Evolutionary conservation across 2,329 filamentous ascomycete genomes (phyloP).

Genomic region (Shiraia sp.): DNA sequence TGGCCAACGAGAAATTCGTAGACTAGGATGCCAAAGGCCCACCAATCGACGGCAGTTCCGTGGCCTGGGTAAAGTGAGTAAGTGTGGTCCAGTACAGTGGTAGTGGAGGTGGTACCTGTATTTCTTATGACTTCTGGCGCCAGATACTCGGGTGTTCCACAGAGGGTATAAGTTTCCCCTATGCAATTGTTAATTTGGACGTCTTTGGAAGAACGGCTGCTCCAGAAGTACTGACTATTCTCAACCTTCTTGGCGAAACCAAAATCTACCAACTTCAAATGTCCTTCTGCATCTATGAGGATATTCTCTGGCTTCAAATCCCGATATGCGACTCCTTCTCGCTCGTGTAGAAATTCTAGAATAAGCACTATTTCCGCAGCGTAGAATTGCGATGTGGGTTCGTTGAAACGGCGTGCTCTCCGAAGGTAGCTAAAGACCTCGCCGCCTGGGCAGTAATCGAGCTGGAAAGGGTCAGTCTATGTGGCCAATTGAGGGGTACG

Average conservation of each 20-base stretch:
- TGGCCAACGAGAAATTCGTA: constrained; percentile 86
- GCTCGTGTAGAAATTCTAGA: constrained; percentile 78
- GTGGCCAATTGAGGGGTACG: neutral
- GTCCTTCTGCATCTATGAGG: constrained; percentile 74
- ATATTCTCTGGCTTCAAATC: constrained; percentile 85
- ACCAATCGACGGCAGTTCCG: constrained; percentile 79
- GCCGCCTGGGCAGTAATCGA: constrained; percentile 81
- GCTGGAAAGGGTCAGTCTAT: constrained; percentile 44
- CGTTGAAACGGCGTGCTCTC: constrained; percentile 77
- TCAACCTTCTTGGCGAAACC: constrained; percentile 82
- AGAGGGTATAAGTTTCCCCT: constrained; percentile 80
- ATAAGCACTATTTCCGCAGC: constrained; percentile 82
- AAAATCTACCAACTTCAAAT: constrained; percentile 83
- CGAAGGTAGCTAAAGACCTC: constrained; percentile 84
- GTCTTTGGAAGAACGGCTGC: neutral
- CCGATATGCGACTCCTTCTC: constrained; percentile 78
- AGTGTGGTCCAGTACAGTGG: constrained; percentile 13
- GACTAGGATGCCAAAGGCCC: constrained; percentile 81
- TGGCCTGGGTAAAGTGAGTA: constrained; percentile 51
- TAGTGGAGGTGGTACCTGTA: constrained; percentile 57
- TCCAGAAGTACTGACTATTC: constrained; percentile 53
- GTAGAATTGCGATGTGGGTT: constrained; percentile 78
- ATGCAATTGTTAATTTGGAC: constrained; percentile 11
- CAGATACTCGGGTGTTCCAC: constrained; percentile 82
- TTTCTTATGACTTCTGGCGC: constrained; percentile 84